Evolutionary conservation across 2,329 filamentous ascomycete species (phyloP).

Genomic region (Rhynchosporium secalis): DNA sequence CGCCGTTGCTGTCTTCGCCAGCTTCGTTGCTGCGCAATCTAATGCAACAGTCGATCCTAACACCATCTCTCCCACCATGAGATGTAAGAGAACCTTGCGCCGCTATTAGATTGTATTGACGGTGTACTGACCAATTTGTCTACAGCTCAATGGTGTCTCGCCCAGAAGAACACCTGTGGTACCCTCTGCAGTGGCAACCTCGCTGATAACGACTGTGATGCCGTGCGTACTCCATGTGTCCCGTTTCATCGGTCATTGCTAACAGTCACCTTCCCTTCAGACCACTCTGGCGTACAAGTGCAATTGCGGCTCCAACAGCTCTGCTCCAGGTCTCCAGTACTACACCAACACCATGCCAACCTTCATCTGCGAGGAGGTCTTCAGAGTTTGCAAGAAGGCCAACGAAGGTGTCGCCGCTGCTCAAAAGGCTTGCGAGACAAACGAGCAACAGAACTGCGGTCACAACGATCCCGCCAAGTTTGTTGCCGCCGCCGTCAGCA

Average conservation of each 20-base stretch:
- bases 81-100: constrained; percentile 28
- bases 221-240: constrained; percentile 46
- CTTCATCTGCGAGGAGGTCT: constrained; percentile 58
- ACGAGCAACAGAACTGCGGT: constrained; percentile 51
- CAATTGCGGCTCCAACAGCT: constrained; percentile 54
- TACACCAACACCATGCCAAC: constrained; percentile 60
- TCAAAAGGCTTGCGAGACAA: constrained; percentile 49
- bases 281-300: constrained; percentile 55
- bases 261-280: constrained; percentile 38
- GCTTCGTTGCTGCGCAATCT: constrained; percentile 31
- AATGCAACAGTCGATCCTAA: constrained; percentile 36
- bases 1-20: constrained; percentile 35
- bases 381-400: constrained; percentile 47
- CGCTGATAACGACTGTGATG: constrained; percentile 54
- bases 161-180: constrained; percentile 59
- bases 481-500: constrained; percentile 36
- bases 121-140: constrained; percentile 23
- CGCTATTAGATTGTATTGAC: neutral
- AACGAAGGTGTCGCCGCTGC: constrained; percentile 48
- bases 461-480: constrained; percentile 38
- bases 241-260: constrained; percentile 2
- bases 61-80: constrained; percentile 23
- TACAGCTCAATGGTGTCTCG: constrained; percentile 56
- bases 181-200: constrained; percentile 55
- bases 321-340: constrained; percentile 52